Evolutionary conservation across 2,329 filamentous ascomycete genomes (phyloP), one percentile per base, ranked within the genome.

Genomic region (Dactylellina sp.): DNA sequence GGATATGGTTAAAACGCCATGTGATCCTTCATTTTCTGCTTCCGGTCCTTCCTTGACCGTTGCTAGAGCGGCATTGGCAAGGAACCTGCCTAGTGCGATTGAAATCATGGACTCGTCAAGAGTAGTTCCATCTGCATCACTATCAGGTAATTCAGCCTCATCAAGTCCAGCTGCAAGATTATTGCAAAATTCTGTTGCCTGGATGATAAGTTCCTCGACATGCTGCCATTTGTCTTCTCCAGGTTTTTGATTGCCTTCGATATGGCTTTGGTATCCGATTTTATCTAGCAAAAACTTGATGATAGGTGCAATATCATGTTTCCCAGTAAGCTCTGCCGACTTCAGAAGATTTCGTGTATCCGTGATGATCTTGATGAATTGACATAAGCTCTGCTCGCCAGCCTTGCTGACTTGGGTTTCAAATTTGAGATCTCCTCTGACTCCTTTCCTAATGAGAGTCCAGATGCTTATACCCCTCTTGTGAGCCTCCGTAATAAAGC

Each of bases 41-140:
- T 86, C 84, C 7, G 87, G 85, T 22, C 88, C 86, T 16, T 86
- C 87, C 77, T 92, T 89, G 0, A 89, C 86, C 0, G 92, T 89
- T 1, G 92, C 91, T n/a, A 99, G 83, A 0, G 92, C 89, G 9
- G 97, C 89, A 77, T 97, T 97, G 9, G 92, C 89, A n/a, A 99
- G 84, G 77, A 98, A 98, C 9, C 87, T 87, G 1, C 94, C 89
- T 12, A 97, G 86, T 24, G 71, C 62, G n/a, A 24, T 25, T 4
- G 44, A 40, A 18, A 62, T 53, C 16, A 39, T 50, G 4, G 70
- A 66, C 25, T 74, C 70, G 20, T 66, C 70, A 22, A 52, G 14
- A 18, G 37, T 12, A 9, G 40, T 53, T 28, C 55, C 70, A 14
- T 75, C 55, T 4, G 76, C 77, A 32, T 78, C 77, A 24, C 77